These are phyloP conservation scores for Coniferiporia sulphurascens DNA, from an alignment of 1,284 basidiomycete species.

Conservation along the genomic window DNA sequence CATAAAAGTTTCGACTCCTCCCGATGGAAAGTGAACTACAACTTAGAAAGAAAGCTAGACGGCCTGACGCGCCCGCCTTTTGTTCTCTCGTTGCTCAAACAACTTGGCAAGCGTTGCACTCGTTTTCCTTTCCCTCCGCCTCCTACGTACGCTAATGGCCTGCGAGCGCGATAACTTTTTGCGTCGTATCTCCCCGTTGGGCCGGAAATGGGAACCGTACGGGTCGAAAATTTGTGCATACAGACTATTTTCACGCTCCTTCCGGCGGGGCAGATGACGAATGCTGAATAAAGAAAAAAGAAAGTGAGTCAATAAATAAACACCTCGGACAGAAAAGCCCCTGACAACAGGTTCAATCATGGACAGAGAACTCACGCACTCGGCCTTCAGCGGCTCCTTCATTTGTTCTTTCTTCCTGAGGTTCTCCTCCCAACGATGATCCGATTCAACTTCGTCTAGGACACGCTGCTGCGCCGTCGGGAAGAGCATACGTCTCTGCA, in stretches of 20 bases:
- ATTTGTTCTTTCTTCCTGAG: background rate
- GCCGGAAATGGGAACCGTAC: too few relatives aligned
- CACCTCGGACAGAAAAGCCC: background rate
- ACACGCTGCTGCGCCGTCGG: background rate
- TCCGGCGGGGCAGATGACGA: background rate
- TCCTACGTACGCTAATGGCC: too few relatives aligned
- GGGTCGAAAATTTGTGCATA: background rate
- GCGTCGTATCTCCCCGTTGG: too few relatives aligned
- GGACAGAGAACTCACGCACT: constrained; percentile 6
- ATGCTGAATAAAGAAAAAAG: background rate
- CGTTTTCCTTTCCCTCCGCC: too few relatives aligned
- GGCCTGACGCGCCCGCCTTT: too few relatives aligned
- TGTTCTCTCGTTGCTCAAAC: too few relatives aligned
- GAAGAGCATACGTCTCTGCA: background rate
- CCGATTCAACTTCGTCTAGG: constrained; percentile 2
- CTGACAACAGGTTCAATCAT: background rate
- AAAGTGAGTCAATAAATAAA: background rate
- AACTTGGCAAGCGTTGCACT: too few relatives aligned
- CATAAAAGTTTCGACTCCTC: too few relatives aligned
- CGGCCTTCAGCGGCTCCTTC: background rate
- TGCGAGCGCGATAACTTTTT: too few relatives aligned
- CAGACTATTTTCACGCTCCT: background rate
- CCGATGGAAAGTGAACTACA: too few relatives aligned
- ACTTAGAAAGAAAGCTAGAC: too few relatives aligned
- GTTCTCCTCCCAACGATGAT: constrained; percentile 9